Percentiles rank a stretch among this genome's conserved stretches.
Evolutionary conservation across 352 stramenopile species (phyloP).

Genomic region (Pythium angustatum): DNA sequence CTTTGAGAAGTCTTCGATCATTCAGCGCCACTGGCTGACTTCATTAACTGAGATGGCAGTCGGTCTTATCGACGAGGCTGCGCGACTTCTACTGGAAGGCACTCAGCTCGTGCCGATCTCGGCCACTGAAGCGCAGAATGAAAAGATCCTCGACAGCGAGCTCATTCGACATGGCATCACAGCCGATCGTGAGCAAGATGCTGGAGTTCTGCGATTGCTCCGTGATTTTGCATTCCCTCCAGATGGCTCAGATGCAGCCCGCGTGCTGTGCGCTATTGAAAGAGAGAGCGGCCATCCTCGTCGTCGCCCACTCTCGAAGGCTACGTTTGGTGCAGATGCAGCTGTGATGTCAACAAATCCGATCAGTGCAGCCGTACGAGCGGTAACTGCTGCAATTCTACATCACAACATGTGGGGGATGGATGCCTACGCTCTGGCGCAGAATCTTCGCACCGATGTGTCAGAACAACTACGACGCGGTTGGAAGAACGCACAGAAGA

Average conservation of each 20-base stretch:
- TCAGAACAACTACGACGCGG: conserved; percentile 67
- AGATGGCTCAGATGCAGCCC: conserved; percentile 39
- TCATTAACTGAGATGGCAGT: conserved; percentile 49
- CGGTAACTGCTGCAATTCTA: conserved; percentile 74
- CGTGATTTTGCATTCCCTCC: conserved; percentile 53
- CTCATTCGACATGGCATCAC: conserved; percentile 65
- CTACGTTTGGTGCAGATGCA: background rate
- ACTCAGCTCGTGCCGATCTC: conserved; percentile 48
- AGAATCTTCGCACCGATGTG: conserved; percentile 57
- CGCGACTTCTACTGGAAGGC: conserved; percentile 52
- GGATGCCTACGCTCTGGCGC: conserved; percentile 71
- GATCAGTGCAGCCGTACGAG: conserved; percentile 64
- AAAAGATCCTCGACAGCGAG: conserved; percentile 62
- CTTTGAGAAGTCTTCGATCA: conserved; percentile 52
- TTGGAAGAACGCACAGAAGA: conserved; percentile 88
- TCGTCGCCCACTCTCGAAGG: background rate
- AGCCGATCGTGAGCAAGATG: conserved; percentile 48
- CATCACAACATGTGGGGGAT: conserved; percentile 89
- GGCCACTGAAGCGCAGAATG: conserved; percentile 51
- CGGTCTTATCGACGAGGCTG: conserved; percentile 53
- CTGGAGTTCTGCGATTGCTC: conserved; percentile 56
- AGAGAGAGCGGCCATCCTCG: conserved; percentile 9
- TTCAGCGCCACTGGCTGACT: conserved; percentile 66
- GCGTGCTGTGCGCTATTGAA: conserved; percentile 18
- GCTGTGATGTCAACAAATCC: conserved; percentile 14